Evolutionary conservation across 805 yeast genomes (phyloP).

Genomic region (Ogataea henricii): DNA sequence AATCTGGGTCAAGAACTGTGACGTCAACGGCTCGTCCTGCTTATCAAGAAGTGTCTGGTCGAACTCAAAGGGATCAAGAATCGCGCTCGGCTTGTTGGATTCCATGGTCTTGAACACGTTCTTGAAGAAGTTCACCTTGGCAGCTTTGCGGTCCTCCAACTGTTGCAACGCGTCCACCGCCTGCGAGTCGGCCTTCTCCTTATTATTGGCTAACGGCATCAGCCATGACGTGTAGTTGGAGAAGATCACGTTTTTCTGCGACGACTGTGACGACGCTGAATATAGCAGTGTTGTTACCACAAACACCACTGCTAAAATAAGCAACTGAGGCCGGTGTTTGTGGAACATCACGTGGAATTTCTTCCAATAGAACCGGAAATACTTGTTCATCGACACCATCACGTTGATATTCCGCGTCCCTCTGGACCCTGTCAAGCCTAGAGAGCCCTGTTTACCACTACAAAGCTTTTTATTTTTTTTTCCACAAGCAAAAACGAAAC

Average conservation of each 20-base stretch:
- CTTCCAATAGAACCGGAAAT: constrained; percentile 22
- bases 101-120: constrained; percentile 25
- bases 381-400: constrained; percentile 21
- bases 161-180: constrained; percentile 12
- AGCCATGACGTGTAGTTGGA: constrained; percentile 31
- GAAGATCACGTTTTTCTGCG: constrained; percentile 20
- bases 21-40: constrained; percentile 6
- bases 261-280: constrained; percentile 17
- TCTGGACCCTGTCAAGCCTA: not conserved
- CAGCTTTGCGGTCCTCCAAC: constrained; percentile 13
- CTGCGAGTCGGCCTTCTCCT: not conserved
- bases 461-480: too few relatives aligned
- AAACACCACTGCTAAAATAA: constrained; percentile 7
- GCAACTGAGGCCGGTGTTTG: constrained; percentile 16
- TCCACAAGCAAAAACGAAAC: not conserved
- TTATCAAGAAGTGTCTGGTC: constrained; percentile 11
- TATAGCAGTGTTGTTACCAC: constrained; percentile 10
- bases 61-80: constrained; percentile 21
- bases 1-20: constrained; percentile 12
- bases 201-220: constrained; percentile 11
- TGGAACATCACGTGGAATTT: constrained; percentile 17
- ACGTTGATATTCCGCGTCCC: not conserved
- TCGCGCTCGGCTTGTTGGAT: constrained; percentile 20
- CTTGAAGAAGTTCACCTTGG: constrained; percentile 24
- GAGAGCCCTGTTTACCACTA: not conserved